phyloP scores from a whole-genome alignment of 2,329 filamentous ascomycete species.

The Pseudomassariella vexata region DNA sequence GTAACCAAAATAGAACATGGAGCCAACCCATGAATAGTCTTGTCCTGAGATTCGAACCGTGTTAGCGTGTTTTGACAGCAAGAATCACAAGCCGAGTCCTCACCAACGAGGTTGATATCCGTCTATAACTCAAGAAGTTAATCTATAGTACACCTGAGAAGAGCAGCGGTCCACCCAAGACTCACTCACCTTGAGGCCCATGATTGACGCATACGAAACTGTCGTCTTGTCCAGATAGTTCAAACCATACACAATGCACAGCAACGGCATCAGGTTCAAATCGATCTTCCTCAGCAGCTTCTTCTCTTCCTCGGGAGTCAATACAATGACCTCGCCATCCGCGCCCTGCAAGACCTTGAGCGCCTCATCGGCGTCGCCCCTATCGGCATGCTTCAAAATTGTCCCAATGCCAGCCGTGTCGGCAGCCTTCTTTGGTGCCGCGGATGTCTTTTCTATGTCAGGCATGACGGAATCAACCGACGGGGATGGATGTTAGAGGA shows the following conservation, averaged over 20 bases:
- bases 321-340: constrained; percentile 26
- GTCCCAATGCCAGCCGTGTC: constrained; percentile 4
- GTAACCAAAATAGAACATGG: constrained; percentile 45
- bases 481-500: no score
- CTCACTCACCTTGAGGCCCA: constrained; percentile 38
- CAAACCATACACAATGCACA: constrained; percentile 53
- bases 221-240: constrained; percentile 46
- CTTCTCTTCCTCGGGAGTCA: constrained; percentile 33
- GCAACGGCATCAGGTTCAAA: constrained; percentile 39
- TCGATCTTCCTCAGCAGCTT: constrained; percentile 39
- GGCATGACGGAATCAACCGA: no score
- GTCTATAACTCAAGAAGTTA: no score
- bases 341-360: constrained; percentile 30
- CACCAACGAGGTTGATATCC: constrained; percentile 20
- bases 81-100: no score
- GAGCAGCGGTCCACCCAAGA: not conserved
- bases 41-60: no score
- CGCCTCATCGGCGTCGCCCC: constrained; percentile 36
- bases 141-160: no score
- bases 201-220: constrained; percentile 43
- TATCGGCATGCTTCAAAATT: constrained; percentile 27
- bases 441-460: no score
- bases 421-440: constrained; percentile 7
- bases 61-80: not conserved
- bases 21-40: constrained; percentile 45